Evolutionary conservation across 192 early-diverging fungal genomes (phyloP).

Genomic region (Umbelopsis ramanniana): DNA sequence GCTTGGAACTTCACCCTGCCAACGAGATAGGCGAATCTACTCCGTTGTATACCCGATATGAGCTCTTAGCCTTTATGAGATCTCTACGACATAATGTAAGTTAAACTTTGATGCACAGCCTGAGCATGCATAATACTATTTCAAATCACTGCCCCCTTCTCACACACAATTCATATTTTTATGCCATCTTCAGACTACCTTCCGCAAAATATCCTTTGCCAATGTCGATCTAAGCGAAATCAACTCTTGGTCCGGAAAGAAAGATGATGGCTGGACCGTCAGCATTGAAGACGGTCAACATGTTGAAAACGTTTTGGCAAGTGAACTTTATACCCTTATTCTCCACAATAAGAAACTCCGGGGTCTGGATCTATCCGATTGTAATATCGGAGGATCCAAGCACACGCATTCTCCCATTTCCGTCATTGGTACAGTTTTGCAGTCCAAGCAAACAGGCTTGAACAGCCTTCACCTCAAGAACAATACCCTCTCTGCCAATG

Average conservation of each 20-base stretch:
- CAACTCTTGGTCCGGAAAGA: conserved; percentile 26
- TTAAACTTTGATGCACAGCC: neutral
- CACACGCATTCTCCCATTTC: neutral
- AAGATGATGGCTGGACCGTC: conserved; percentile 32
- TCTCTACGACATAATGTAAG: conserved; percentile 35
- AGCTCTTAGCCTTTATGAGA: conserved; percentile 37
- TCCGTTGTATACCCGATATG: conserved; percentile 27
- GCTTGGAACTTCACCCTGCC: conserved; percentile 23
- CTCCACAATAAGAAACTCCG: conserved; percentile 28
- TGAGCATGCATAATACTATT: too few relatives aligned
- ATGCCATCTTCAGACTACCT: conserved; percentile 9
- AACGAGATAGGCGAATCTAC: conserved; percentile 28
- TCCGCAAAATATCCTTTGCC: conserved; percentile 17
- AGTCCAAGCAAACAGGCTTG: conserved; percentile 1
- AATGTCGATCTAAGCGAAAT: conserved; percentile 22
- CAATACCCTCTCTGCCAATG: conserved; percentile 23
- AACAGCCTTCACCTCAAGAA: conserved; percentile 24
- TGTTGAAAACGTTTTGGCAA: conserved; percentile 24
- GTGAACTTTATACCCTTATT: conserved; percentile 28
- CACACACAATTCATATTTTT: neutral
- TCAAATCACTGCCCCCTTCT: too few relatives aligned
- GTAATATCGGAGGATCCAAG: conserved; percentile 22
- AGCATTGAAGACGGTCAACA: neutral
- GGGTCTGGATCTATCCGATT: conserved; percentile 24
- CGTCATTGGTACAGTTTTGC: conserved; percentile 25